These are phyloP conservation scores for Polychaeton citri DNA, from an alignment of 2,329 filamentous ascomycete genomes.

Conservation along the genomic window DNA sequence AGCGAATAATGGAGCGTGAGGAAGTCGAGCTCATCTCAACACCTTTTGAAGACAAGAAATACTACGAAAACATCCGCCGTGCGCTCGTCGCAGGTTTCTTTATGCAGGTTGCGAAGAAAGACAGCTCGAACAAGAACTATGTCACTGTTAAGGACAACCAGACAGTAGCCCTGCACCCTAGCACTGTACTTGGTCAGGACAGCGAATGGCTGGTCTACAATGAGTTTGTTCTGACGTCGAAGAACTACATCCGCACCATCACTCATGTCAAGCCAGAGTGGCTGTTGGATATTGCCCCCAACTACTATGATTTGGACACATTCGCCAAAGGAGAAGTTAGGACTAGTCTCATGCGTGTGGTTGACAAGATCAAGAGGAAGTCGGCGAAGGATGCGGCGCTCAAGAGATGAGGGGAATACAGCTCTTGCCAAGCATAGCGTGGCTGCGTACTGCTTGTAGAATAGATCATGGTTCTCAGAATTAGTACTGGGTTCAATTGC, in stretches of 20 bases:
- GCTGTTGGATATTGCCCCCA: conserved; percentile 86
- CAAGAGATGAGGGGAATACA: no score
- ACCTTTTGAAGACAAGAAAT: conserved; percentile 86
- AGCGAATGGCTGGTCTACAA: conserved; percentile 98
- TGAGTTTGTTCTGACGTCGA: conserved; percentile 93
- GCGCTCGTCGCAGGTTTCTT: conserved; percentile 93
- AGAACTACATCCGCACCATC: conserved; percentile 94
- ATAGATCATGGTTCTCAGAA: no score
- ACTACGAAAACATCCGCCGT: conserved; percentile 93
- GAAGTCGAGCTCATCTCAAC: conserved; percentile 78
- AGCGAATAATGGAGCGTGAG: conserved; percentile 91
- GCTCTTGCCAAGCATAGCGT: no score
- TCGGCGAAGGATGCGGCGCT: neutral
- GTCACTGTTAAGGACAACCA: conserved; percentile 90
- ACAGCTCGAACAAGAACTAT: conserved; percentile 79
- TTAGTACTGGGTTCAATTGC: no score
- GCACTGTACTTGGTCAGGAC: conserved; percentile 75
- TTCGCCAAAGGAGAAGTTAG: conserved; percentile 83
- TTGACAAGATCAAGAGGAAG: conserved; percentile 38
- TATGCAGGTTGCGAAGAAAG: conserved; percentile 97
- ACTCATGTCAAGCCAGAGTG: conserved; percentile 88
- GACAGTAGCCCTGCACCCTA: conserved; percentile 82
- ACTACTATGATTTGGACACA: conserved; percentile 73
- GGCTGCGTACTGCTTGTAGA: no score
- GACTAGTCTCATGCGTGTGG: conserved; percentile 43